These are phyloP conservation scores for Nitzschia sp. DNA, from an alignment of 108 stramenopile species.

Conservation along the genomic window DNA sequence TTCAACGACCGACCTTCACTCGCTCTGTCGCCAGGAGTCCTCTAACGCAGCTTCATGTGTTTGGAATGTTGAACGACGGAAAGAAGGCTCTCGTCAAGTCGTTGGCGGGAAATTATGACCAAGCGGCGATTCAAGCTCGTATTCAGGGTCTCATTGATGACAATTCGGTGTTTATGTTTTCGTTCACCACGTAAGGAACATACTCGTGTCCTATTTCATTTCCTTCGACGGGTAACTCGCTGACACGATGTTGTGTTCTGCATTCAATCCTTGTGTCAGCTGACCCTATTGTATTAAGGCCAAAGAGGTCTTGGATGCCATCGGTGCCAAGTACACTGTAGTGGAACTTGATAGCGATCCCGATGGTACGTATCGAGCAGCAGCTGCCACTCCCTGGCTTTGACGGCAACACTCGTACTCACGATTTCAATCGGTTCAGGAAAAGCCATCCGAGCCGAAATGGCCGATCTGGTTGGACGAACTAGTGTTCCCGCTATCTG, in stretches of 20 bases:
- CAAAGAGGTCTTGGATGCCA: conserved; percentile 73
- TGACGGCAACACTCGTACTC: too few species aligned
- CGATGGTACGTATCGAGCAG: conserved; percentile 28
- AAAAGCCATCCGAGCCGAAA: conserved; percentile 85
- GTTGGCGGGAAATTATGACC: conserved; percentile 84
- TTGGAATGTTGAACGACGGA: conserved; percentile 65
- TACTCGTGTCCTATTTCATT: neutral
- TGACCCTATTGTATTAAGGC: conserved; percentile 46
- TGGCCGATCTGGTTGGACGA: conserved; percentile 75
- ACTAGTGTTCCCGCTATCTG: conserved; percentile 93
- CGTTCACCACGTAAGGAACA: conserved; percentile 55
- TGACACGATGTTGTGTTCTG: neutral
- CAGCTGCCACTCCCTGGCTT: too few species aligned
- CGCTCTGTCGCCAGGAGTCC: neutral
- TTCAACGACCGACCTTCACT: neutral
- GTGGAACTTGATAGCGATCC: conserved; percentile 73
- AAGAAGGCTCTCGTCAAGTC: conserved; percentile 84
- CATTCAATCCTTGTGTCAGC: neutral
- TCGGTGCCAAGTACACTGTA: conserved; percentile 68
- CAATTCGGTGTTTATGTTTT: conserved; percentile 71
- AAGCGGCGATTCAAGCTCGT: conserved; percentile 49
- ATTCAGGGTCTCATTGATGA: conserved; percentile 58
- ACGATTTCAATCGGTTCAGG: too few species aligned
- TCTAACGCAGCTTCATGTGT: conserved; percentile 19
- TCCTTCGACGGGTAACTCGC: too few species aligned